A percentile compares a stretch with the other conserved stretches of the same genome.
Conservation (phyloP, 805 yeast genomes). For the Teunomyces tritomae region DNA sequence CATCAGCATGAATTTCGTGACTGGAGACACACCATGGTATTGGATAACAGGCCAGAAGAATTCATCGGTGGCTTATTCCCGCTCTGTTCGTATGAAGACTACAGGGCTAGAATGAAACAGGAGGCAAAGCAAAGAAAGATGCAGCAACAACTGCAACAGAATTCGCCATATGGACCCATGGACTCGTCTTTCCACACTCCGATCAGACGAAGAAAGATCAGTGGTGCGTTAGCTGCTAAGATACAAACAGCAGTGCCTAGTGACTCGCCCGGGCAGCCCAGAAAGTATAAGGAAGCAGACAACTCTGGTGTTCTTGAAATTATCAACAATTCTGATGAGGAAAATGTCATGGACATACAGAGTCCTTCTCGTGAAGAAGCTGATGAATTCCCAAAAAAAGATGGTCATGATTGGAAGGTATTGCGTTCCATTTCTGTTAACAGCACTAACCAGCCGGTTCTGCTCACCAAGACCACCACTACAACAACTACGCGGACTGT, state of each 20-base stretch:
- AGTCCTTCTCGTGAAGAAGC: neutral
- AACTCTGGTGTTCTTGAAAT: slow-evolving; percentile 35
- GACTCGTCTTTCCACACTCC: slow-evolving; percentile 68
- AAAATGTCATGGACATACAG: slow-evolving; percentile 20
- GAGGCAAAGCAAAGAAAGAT: slow-evolving; percentile 38
- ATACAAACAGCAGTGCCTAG: slow-evolving; percentile 79
- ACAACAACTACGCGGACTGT: slow-evolving; percentile 51
- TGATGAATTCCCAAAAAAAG: slow-evolving; percentile 22
- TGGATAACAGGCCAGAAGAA: slow-evolving; percentile 65
- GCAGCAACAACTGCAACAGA: slow-evolving; percentile 30
- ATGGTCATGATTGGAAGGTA: slow-evolving; percentile 35
- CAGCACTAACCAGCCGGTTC: slow-evolving; percentile 31
- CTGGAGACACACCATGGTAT: slow-evolving; percentile 89
- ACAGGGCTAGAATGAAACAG: slow-evolving; percentile 50
- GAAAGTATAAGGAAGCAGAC: slow-evolving; percentile 52
- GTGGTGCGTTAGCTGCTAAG: slow-evolving; percentile 67
- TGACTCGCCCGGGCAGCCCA: slow-evolving; percentile 96
- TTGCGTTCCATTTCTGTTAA: slow-evolving; percentile 38
- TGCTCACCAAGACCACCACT: slow-evolving; percentile 42
- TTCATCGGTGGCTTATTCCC: slow-evolving; percentile 67
- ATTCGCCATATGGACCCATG: slow-evolving; percentile 26
- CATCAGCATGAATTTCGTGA: slow-evolving; percentile 96
- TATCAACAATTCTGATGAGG: slow-evolving; percentile 46
- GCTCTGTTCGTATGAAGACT: slow-evolving; percentile 59
- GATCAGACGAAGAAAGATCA: slow-evolving; percentile 60